Evolutionary conservation across 331 rosid species (phyloP).

Genomic region (Quercus lobata): DNA sequence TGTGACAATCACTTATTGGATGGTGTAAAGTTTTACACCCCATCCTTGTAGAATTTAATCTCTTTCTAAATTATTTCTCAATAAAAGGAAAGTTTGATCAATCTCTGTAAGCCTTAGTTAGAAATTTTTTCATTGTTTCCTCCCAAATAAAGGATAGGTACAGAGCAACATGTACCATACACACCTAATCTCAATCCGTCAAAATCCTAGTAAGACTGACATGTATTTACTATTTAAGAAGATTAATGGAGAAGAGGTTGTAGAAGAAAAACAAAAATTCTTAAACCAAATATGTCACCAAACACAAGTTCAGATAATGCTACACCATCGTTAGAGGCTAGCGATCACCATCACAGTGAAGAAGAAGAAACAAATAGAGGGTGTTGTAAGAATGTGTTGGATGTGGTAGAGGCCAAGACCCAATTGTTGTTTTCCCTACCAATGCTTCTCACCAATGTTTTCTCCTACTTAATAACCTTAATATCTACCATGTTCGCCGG

Average conservation of each 20-base stretch:
- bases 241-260: neutral
- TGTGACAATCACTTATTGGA: too few species aligned
- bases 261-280: neutral
- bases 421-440: conserved; percentile 62
- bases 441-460: conserved; percentile 69
- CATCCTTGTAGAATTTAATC: too few species aligned
- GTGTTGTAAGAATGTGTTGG: conserved; percentile 66
- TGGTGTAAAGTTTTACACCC: too few species aligned
- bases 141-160: too few species aligned
- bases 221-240: neutral
- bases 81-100: too few species aligned
- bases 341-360: neutral
- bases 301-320: neutral
- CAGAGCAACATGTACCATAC: too few species aligned
- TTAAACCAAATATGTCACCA: neutral
- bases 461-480: conserved; percentile 52
- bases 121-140: too few species aligned
- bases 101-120: too few species aligned
- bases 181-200: too few species aligned
- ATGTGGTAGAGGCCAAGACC: conserved; percentile 51
- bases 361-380: neutral
- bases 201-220: too few species aligned
- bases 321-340: conserved; percentile 13
- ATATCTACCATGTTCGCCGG: conserved; percentile 92
- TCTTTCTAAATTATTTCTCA: too few species aligned